Evolutionary conservation across 352 stramenopile genomes (phyloP), one percentile per base, ranked within the genome.

Genomic region (Phytophthora citrophthora): DNA sequence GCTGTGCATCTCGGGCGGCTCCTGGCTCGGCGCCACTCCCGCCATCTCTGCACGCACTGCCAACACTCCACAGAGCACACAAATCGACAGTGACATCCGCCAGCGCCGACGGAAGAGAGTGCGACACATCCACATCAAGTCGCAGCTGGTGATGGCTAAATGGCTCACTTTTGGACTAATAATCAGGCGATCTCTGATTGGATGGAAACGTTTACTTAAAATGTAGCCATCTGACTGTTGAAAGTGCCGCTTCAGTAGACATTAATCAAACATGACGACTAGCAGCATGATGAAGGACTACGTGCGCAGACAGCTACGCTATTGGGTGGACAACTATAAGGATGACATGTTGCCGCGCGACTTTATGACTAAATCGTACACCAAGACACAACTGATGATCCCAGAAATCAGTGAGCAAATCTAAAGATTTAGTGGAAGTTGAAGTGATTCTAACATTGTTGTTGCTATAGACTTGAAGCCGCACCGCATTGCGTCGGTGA

Each of bases 231-330:
- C 15, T 16, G 24, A 36, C 44, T 3, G 20, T 49, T n/a, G 16
- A 23, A 4, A 7, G 23, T 55, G 23, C 15, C 13, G 23, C 54
- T 60, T 47, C 41, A 62, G 38, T 68, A 18, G 20, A 27, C 20
- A 5, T 41, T 20, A 36, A 2, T 31, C 18, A 23, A 52, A 1
- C 24, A 78, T 78, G 61, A 52, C 68, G 54, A 49, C 48, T 2
- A 44, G 32, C 26, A 77, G 58, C 32, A 70, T 74, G 38, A 89
- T 91, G 78, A 91, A 91, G 70, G 82, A 91, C 59, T 88, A 89
- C 53, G 60, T 91, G 12, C 79, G 79, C 45, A 79, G 76, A 43
- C 80, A 91, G 60, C 76, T 91, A 43, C 73, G 66, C 38, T 81
- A 89, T 68, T 90, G 81, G 83, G 57, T 88, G 59, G 79, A 88